A percentile compares a stretch with the other conserved stretches of the same genome.
Conservation (phyloP, 495 filamentous ascomycete genomes). For the Tuber microsphaerosporum region DNA sequence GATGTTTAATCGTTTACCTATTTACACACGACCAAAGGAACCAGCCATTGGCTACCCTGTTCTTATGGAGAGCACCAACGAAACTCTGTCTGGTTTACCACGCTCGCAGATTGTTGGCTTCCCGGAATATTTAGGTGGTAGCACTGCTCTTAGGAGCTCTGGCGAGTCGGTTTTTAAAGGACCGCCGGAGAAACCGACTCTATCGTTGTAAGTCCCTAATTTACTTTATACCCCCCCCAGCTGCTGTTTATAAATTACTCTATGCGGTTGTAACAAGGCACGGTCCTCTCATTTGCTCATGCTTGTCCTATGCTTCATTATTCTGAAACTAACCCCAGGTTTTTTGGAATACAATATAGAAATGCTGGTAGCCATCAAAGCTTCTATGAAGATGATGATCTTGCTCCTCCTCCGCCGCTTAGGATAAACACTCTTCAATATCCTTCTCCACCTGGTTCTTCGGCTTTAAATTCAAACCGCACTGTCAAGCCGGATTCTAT, state of each 20-base stretch:
- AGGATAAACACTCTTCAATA: slow-evolving; percentile 26
- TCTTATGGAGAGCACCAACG: slow-evolving; percentile 36
- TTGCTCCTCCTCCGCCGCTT: slow-evolving; percentile 24
- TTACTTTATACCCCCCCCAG: slow-evolving; percentile 4
- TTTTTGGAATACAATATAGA: not conserved
- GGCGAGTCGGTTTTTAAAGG: slow-evolving; percentile 22
- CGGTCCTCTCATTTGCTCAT: slow-evolving; percentile 3
- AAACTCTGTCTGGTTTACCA: slow-evolving; percentile 27
- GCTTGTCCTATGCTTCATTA: slow-evolving; percentile 1
- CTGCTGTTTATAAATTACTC: not conserved
- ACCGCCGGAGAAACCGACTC: slow-evolving; percentile 14
- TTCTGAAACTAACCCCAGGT: slow-evolving; percentile 28
- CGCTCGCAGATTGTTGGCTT: slow-evolving; percentile 31
- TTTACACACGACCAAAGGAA: slow-evolving; percentile 38
- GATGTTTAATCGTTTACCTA: slow-evolving; percentile 40
- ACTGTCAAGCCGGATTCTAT: slow-evolving; percentile 4
- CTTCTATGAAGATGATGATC: slow-evolving; percentile 13
- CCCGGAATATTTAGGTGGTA: slow-evolving; percentile 14
- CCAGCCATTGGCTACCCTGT: slow-evolving; percentile 40
- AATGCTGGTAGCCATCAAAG: slow-evolving; percentile 18
- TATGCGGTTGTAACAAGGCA: not conserved
- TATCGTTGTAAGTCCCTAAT: slow-evolving; percentile 16
- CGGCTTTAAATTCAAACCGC: slow-evolving; percentile 6
- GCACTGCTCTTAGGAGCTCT: slow-evolving; percentile 11
- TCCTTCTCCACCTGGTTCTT: slow-evolving; percentile 6